A percentile compares a stretch with the other conserved stretches of the same genome.
phyloP scores from a whole-genome alignment of 192 early-diverging fungal species.

The Funneliformis mosseae region DNA sequence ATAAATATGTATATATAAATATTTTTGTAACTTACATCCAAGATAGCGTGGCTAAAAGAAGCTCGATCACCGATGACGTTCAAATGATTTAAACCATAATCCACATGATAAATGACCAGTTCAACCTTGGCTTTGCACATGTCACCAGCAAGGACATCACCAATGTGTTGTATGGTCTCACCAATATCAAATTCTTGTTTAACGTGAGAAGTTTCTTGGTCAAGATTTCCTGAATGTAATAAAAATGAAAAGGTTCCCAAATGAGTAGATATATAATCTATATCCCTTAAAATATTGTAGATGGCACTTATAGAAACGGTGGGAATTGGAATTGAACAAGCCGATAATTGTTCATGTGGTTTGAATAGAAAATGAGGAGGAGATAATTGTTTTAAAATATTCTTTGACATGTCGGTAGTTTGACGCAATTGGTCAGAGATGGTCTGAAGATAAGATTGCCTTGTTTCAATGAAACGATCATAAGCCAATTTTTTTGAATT shows the following conservation, averaged over 20 bases:
- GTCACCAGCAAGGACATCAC: conserved; percentile 60
- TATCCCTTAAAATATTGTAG: conserved; percentile 54
- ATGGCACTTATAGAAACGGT: conserved; percentile 57
- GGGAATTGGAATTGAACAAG: conserved; percentile 58
- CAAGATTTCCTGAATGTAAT: not conserved
- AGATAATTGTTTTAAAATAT: conserved; percentile 56
- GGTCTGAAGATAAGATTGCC: not conserved
- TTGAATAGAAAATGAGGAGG: conserved; percentile 46
- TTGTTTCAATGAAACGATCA: conserved; percentile 26
- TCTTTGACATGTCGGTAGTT: conserved; percentile 47
- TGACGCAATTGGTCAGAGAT: conserved; percentile 11
- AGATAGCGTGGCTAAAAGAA: conserved; percentile 52
- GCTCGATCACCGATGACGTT: conserved; percentile 57
- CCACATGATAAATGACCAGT: conserved; percentile 57
- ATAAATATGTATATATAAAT: conserved; percentile 17
- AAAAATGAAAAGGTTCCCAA: conserved; percentile 17
- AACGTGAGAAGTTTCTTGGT: not conserved
- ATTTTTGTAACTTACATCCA: conserved; percentile 48
- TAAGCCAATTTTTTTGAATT: conserved; percentile 23
- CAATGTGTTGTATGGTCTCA: conserved; percentile 56
- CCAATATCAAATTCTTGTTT: conserved; percentile 56
- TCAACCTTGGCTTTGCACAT: conserved; percentile 55
- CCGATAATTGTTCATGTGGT: conserved; percentile 54
- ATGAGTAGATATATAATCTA: conserved; percentile 50
- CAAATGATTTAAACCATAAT: conserved; percentile 55